Base-by-base conservation (phyloP, 73 alveolate species). In the Paramecium primaurelia region DNA sequence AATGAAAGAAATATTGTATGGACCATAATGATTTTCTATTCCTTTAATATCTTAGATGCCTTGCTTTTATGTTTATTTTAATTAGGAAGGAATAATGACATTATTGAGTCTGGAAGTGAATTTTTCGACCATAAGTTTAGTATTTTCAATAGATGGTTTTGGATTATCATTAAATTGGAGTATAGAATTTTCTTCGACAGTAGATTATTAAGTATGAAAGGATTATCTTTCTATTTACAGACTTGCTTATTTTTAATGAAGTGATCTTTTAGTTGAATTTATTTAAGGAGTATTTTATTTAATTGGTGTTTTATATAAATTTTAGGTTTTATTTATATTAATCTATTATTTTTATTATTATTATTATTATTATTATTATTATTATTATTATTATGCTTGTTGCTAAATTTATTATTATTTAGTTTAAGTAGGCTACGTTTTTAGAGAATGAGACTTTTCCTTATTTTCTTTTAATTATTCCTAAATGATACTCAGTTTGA, bases 371-470 rank as follows among this genome's bases (percentile, higher is more conserved):
- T 54, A 18, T 18, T 54, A 18, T 54, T n/a, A 54, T n/a, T n/a
- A n/a, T 54, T 54, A 54, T 54, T 54, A n/a, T 18, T 54, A 54
- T 18, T 54, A 22, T n/a, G 3, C 3, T 64, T 28, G 28, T 64
- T 64, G 4, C 28, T 64, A 64, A 12, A 34, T 26, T 64, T 28
- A 9, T 64, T 64, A 64, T 32, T 28, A 34, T 64, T 64, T 64
- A 18, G 84, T 25, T 64, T 64, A 7, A 26, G 49, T 32, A 0
- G 84, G 84, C 6, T 64, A 64, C 12, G 84, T 64, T 26, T 64
- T 64, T 9, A 64, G 47, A 32, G 84, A 64, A 64, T 64, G 84
- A 64, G 84, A 64, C 26, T 64, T 64, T 64, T 64, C 84, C 47
- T 64, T 64, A 64, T 64, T 64, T 64, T 64, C 84, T 28, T 32